Percentiles rank a stretch among this genome's conserved stretches.
Conservation (phyloP, 768 basidiomycete species). For the Trametes maxima region DNA sequence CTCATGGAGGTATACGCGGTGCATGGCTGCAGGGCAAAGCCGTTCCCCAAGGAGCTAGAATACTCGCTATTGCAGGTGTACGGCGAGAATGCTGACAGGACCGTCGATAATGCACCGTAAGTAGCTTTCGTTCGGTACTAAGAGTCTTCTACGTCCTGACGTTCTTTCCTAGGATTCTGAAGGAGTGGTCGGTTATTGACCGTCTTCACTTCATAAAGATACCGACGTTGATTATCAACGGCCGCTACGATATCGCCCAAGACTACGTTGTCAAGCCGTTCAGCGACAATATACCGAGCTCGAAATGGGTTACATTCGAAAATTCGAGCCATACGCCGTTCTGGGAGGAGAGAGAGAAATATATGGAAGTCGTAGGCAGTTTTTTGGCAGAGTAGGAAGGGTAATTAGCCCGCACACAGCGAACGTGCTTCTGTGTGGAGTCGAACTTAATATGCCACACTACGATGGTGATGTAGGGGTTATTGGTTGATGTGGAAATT, state of each 20-base stretch:
- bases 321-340: constrained; percentile 35
- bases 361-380: constrained; percentile 34
- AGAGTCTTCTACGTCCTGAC: not conserved
- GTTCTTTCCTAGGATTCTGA: constrained; percentile 8
- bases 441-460: too few species aligned
- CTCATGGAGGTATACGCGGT: constrained; percentile 42
- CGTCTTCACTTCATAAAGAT: constrained; percentile 29
- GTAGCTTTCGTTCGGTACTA: not conserved
- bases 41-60: constrained; percentile 32
- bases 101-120: not conserved
- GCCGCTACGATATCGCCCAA: constrained; percentile 34
- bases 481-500: too few species aligned
- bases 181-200: constrained; percentile 32
- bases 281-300: constrained; percentile 28
- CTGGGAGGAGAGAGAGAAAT: constrained; percentile 34
- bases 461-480: too few species aligned
- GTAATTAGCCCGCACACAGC: too few species aligned
- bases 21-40: constrained; percentile 42
- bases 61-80: constrained; percentile 5
- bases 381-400: constrained; percentile 27
- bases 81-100: not conserved
- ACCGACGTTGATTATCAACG: constrained; percentile 35
- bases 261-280: constrained; percentile 32
- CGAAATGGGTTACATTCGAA: constrained; percentile 35
- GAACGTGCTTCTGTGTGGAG: too few species aligned